Conservation (phyloP, 1,284 basidiomycete species). For the Apiotrichum domesticum region DNA sequence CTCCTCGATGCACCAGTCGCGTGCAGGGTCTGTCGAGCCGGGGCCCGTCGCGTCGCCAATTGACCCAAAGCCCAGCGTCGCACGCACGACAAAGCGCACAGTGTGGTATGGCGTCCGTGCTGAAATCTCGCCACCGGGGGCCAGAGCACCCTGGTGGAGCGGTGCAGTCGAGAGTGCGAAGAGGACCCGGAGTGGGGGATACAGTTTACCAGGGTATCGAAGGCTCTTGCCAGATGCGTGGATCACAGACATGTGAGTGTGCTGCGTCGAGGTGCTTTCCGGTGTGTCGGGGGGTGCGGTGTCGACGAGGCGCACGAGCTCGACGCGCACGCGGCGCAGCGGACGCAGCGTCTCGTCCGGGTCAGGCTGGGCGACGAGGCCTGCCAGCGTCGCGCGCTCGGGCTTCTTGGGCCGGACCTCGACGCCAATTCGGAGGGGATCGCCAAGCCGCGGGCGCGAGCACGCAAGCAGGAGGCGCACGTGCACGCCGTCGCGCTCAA, state of each 20-base stretch:
- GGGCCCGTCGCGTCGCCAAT: conserved; percentile 13
- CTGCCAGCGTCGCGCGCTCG: conserved; percentile 28
- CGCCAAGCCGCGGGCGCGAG: conserved; percentile 28
- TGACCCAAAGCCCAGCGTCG: conserved; percentile 38
- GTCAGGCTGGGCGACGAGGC: conserved; percentile 26
- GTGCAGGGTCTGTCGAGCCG: neutral
- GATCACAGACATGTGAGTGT: conserved; percentile 13
- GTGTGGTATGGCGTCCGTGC: conserved; percentile 32
- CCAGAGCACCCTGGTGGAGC: conserved; percentile 16
- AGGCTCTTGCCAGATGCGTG: conserved; percentile 43
- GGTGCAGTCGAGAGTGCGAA: conserved; percentile 41
- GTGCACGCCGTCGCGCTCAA: conserved; percentile 31
- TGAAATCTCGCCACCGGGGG: conserved; percentile 40
- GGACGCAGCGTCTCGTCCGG: conserved; percentile 31
- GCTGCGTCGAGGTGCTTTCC: conserved; percentile 6
- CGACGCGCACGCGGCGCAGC: conserved; percentile 38
- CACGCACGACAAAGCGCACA: conserved; percentile 36
- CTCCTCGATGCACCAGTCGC: conserved; percentile 31
- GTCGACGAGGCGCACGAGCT: conserved; percentile 33
- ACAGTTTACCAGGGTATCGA: conserved; percentile 36
- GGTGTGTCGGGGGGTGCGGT: conserved; percentile 2
- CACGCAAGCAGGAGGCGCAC: conserved; percentile 31
- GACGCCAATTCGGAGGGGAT: conserved; percentile 33
- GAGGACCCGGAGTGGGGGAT: conserved; percentile 40
- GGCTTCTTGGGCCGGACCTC: conserved; percentile 31